A percentile compares a stretch with the other conserved stretches of the same genome.
Evolutionary conservation across 305 asterid species (phyloP).

Genomic region (Fraxinus albicans): DNA sequence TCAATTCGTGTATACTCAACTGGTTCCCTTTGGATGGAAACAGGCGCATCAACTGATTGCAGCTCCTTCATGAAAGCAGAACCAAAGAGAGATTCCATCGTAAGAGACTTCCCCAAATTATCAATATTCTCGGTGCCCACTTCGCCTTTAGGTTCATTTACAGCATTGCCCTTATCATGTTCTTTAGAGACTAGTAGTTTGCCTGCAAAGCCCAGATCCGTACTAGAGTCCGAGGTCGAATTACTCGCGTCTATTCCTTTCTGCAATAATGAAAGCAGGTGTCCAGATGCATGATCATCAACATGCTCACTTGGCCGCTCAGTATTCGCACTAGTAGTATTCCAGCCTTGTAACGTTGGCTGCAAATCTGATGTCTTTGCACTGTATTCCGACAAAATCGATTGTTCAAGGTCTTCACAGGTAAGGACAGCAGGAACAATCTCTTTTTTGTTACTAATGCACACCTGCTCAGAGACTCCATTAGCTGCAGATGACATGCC

Average conservation of each 20-base stretch:
- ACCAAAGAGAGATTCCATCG: constrained; percentile 93
- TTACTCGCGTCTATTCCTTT: constrained; percentile 45
- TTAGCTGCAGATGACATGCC: constrained; percentile 38
- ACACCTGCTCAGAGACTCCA: constrained; percentile 47
- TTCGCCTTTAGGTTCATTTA: constrained; percentile 45
- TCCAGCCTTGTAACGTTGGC: constrained; percentile 38
- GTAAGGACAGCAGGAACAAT: constrained; percentile 60
- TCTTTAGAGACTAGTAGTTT: constrained; percentile 33
- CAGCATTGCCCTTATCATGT: constrained; percentile 26
- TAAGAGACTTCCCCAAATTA: constrained; percentile 43
- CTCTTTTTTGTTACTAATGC: constrained; percentile 40
- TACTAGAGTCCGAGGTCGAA: constrained; percentile 24
- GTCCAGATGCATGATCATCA: constrained; percentile 63
- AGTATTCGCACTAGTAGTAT: constrained; percentile 28
- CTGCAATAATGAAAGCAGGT: constrained; percentile 84
- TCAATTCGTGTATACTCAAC: constrained; percentile 45
- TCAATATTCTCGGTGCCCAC: constrained; percentile 33
- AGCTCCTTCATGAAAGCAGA: constrained; percentile 94
- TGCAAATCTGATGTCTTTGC: constrained; percentile 38
- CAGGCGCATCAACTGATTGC: constrained; percentile 85
- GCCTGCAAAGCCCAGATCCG: constrained; percentile 34
- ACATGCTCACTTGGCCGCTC: constrained; percentile 38
- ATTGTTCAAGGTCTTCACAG: constrained; percentile 95
- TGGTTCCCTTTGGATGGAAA: constrained; percentile 73
- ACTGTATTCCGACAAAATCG: constrained; percentile 71